Percentiles rank a stretch among this genome's conserved stretches.
phyloP scores from a whole-genome alignment of 441 rosid species.

The Populus hybrid region DNA sequence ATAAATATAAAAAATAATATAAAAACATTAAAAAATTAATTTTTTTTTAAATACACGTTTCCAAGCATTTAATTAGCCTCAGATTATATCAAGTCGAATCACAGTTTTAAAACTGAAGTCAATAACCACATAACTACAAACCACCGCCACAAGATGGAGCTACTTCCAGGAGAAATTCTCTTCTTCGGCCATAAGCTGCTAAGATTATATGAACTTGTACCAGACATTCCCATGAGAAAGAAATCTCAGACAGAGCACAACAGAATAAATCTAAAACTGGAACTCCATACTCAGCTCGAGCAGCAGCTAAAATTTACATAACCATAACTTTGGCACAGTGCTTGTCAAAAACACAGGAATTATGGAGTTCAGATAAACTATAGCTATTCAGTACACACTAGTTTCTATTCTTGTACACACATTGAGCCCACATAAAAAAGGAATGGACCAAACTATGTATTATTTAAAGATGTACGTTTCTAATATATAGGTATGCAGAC shows the following conservation, averaged over 20 bases:
- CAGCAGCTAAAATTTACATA: conserved; percentile 22
- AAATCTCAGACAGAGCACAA: not conserved
- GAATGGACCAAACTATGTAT: conserved; percentile 64
- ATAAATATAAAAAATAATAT: too few relatives aligned
- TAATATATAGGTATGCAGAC: conserved; percentile 35
- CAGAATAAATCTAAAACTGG: not conserved
- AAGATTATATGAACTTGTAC: not conserved
- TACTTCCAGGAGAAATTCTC: not conserved
- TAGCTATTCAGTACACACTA: conserved; percentile 5
- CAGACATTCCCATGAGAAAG: not conserved
- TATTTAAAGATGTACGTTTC: conserved; percentile 39
- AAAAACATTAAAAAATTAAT: too few relatives aligned
- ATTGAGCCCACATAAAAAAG: conserved; percentile 74
- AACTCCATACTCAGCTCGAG: not conserved
- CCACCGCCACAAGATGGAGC: not conserved
- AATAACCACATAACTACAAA: not conserved
- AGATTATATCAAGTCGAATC: not conserved
- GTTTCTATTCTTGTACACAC: conserved; percentile 52
- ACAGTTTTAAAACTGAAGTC: not conserved
- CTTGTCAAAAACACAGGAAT: conserved; percentile 17
- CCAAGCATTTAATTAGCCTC: not conserved
- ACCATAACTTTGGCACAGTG: conserved; percentile 13
- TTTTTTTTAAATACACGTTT: too few relatives aligned
- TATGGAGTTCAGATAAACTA: conserved; percentile 26
- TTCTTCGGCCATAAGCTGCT: not conserved